Conservation (phyloP, 352 stramenopile genomes). For the Phytophthora agathidicida region DNA sequence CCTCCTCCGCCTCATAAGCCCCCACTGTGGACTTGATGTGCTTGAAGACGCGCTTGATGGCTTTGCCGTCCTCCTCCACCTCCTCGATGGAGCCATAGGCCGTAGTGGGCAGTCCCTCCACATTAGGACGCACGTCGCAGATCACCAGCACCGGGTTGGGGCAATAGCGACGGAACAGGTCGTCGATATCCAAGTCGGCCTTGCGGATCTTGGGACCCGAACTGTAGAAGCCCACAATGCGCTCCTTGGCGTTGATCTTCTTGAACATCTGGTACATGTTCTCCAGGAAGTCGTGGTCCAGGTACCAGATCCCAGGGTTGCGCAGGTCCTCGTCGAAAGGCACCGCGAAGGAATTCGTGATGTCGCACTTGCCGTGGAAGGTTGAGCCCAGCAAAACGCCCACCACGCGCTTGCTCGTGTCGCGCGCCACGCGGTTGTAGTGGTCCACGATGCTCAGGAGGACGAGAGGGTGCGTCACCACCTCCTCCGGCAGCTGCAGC, state of each 20-base stretch:
- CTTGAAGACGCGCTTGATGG: conserved; percentile 98
- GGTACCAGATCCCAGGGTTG: conserved; percentile 98
- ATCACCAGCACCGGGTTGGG: conserved; percentile 98
- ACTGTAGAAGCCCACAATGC: conserved; percentile 99
- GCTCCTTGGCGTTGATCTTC: conserved; percentile 97
- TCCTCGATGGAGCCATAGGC: conserved; percentile 98
- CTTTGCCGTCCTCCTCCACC: conserved; percentile 95
- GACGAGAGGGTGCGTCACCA: conserved; percentile 99
- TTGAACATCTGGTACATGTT: conserved; percentile 97
- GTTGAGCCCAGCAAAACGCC: conserved; percentile 97
- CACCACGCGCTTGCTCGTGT: conserved; percentile 99
- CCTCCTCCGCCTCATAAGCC: conserved; percentile 95
- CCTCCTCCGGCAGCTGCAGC: conserved; percentile 85
- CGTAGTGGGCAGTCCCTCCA: conserved; percentile 96
- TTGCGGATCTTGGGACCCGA: conserved; percentile 97
- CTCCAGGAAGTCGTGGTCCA: conserved; percentile 99
- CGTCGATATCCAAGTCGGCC: conserved; percentile 95
- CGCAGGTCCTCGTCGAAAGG: conserved; percentile 99
- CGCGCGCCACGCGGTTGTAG: conserved; percentile 98
- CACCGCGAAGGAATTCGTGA: conserved; percentile 95
- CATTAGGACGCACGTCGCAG: conserved; percentile 97
- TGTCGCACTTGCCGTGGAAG: conserved; percentile 94
- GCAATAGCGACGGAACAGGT: conserved; percentile 95
- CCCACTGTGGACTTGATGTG: conserved; percentile 97
- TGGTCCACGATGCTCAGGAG: conserved; percentile 99